Evolutionary conservation across 179 eudicot species (phyloP).

Genomic region (Vitellaria paradoxa): DNA sequence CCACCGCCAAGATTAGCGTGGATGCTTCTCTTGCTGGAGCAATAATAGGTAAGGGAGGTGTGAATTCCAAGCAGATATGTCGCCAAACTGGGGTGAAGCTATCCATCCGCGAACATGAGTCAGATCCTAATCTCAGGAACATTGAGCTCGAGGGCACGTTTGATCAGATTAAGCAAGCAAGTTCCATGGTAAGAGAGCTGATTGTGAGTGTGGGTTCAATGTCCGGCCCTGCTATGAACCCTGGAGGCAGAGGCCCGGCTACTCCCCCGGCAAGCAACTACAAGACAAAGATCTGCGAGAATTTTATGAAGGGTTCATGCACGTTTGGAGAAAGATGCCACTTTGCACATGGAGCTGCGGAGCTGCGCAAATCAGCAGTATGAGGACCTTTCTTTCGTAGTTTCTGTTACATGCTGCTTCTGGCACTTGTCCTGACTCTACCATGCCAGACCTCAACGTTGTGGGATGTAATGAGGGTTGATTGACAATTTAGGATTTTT

Average conservation of each 20-base stretch:
- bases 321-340: constrained; percentile 47
- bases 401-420: background rate
- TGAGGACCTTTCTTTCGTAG: background rate
- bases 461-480: too few relatives aligned
- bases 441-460: too few relatives aligned
- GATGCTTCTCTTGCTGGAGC: constrained; percentile 52
- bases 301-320: constrained; percentile 44
- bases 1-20: constrained; percentile 43
- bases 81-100: constrained; percentile 52
- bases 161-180: constrained; percentile 53
- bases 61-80: constrained; percentile 48
- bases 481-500: too few relatives aligned
- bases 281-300: constrained; percentile 51
- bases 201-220: constrained; percentile 31
- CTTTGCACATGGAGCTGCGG: constrained; percentile 52
- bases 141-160: constrained; percentile 43
- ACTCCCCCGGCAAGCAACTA: constrained; percentile 22
- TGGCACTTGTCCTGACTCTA: background rate
- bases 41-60: constrained; percentile 49
- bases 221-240: background rate
- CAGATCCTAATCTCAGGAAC: constrained; percentile 41
- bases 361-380: constrained; percentile 27
- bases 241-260: constrained; percentile 6
- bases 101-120: constrained; percentile 43
- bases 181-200: constrained; percentile 50